Base-by-base conservation (phyloP, 2,329 filamentous ascomycete species). In the Talaromyces amestolkiae region DNA sequence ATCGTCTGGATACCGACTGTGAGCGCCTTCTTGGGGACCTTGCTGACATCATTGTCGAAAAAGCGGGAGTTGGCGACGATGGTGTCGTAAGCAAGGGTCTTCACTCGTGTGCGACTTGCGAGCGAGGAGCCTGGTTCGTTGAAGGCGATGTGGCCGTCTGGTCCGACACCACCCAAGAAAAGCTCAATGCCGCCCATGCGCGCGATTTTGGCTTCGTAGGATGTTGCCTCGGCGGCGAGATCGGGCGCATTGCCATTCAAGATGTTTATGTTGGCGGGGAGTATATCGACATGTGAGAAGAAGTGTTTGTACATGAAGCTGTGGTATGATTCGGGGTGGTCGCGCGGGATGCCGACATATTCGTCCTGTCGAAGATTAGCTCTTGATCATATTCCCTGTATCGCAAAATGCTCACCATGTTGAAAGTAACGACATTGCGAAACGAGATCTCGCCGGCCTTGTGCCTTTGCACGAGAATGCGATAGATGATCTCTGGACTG, bases 221-320 rank as follows among this genome's bases (percentile, higher is more conserved):
- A 86, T 54, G 89, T 85, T 74, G 91, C 94, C 78, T 95, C 92
- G 47, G 87, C 87, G 69, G 89, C 87, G 2, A 92, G 86, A 74
- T 92, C 90, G 15, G 85, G 80, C 0, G 91, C 91, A 74, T 93
- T 94, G 72, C 91, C 91, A 74, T 94, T 87, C 45, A 94, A 85
- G 72, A 95, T 92, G 79, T 96, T 89, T 75, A 95, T 92, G 76
- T 94, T 93, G 73, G 86, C 85, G 5, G 92, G 92, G 69, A 88
- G 86, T 71, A 95, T 89, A 74, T 96, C 91, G 71, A 95, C 89
- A 69, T 88, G 91, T 51, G 90, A 91, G 83, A 96, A 96, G 83
- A 96, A 92, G 80, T 95, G 85, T 79, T 91, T 91, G 86, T 93
- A 96, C 92, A 96, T 95, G 82, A 95, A 96, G 69, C 89, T 91